Evolutionary conservation across 1,284 basidiomycete species (phyloP).

Genomic region (Pascua sp.): DNA sequence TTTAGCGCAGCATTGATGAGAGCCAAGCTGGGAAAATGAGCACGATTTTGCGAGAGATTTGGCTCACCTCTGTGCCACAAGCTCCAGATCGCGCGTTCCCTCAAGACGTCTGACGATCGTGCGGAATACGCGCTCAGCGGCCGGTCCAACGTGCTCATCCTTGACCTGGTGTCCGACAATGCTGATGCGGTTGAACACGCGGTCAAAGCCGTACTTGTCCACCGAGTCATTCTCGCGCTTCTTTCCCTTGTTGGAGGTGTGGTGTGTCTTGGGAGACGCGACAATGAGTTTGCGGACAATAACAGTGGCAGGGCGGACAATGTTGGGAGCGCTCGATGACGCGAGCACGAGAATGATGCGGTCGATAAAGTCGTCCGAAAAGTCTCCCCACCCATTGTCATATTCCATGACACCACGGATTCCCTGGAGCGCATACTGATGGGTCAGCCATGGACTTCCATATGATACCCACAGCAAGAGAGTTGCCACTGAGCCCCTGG

Average conservation of each 20-base stretch:
- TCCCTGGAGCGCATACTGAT: constrained; percentile 41
- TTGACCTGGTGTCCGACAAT: constrained; percentile 59
- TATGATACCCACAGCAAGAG: constrained; percentile 62
- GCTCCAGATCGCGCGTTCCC: constrained; percentile 70
- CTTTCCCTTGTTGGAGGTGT: constrained; percentile 2
- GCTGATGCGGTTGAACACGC: constrained; percentile 77
- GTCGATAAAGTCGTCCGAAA: constrained; percentile 33
- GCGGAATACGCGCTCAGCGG: constrained; percentile 33
- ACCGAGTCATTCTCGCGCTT: constrained; percentile 19
- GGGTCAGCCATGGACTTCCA: not conserved
- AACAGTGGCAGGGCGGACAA: constrained; percentile 87
- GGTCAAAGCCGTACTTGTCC: constrained; percentile 69
- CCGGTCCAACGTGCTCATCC: constrained; percentile 50
- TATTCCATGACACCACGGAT: constrained; percentile 40
- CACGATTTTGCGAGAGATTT: no score
- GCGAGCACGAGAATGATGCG: constrained; percentile 73
- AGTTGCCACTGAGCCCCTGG: constrained; percentile 61
- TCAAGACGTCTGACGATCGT: constrained; percentile 69
- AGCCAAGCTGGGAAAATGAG: constrained; percentile 61
- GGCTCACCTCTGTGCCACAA: constrained; percentile 73
- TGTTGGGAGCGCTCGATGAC: constrained; percentile 73
- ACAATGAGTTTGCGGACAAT: constrained; percentile 43
- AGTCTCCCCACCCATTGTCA: constrained; percentile 37
- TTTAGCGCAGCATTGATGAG: constrained; percentile 68
- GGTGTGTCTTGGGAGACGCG: constrained; percentile 24